phyloP scores from a whole-genome alignment of 345 rosid genomes.

The Rhizophora mangle region DNA sequence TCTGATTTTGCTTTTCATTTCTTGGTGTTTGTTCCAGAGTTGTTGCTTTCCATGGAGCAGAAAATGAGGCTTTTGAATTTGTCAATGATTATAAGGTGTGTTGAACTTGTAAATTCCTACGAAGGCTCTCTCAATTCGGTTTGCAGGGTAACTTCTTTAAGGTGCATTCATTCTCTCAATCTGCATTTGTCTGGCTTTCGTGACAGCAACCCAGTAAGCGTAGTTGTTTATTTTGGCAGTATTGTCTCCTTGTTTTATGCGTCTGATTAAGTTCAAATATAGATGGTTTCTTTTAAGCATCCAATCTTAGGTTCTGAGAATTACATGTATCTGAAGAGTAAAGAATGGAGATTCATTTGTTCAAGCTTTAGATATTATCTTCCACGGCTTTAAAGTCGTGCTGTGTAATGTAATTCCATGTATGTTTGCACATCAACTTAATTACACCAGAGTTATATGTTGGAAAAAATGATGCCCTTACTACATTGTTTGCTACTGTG shows the following conservation, averaged over 20 bases:
- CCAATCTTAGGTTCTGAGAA: not conserved
- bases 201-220: slow-evolving; percentile 9
- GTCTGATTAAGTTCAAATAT: not conserved
- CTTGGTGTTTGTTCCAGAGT: slow-evolving; percentile 32
- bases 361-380: slow-evolving; percentile 1
- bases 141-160: slow-evolving; percentile 20
- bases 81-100: slow-evolving; percentile 8
- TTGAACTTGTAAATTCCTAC: slow-evolving; percentile 32
- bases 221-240: not conserved
- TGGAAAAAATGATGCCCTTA: too few species aligned
- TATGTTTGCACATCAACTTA: too few species aligned
- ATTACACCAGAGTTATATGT: too few species aligned
- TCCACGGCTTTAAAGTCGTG: not conserved
- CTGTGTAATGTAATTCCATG: not conserved
- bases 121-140: slow-evolving; percentile 11
- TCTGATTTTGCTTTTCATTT: slow-evolving; percentile 5
- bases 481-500: too few species aligned
- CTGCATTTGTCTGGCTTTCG: slow-evolving; percentile 17
- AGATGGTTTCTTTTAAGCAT: not conserved
- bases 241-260: not conserved
- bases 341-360: slow-evolving; percentile 25
- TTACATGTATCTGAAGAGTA: slow-evolving; percentile 6
- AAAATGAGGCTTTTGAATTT: slow-evolving; percentile 37
- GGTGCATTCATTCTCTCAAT: slow-evolving; percentile 15
- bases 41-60: slow-evolving; percentile 70